These are phyloP conservation scores for Exophiala sideris DNA, from an alignment of 2,329 filamentous ascomycete genomes.

Conservation along the genomic window DNA sequence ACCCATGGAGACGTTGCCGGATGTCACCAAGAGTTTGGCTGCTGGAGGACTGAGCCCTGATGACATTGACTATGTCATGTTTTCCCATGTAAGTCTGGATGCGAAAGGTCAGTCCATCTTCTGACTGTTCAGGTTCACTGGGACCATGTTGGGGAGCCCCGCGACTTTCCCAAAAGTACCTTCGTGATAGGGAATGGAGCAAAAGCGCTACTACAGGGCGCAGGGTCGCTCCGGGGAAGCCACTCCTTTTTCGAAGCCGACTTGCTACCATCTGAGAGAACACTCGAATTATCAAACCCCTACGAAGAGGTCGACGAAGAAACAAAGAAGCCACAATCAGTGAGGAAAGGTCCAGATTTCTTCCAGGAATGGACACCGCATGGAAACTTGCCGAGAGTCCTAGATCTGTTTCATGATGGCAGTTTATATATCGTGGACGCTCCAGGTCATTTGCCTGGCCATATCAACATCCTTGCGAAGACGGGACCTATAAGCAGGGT, in stretches of 20 bases:
- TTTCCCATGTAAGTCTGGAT: slow-evolving; percentile 36
- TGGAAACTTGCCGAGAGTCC: slow-evolving; percentile 19
- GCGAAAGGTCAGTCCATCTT: not conserved
- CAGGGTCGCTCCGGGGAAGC: slow-evolving; percentile 20
- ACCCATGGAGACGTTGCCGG: slow-evolving; percentile 29
- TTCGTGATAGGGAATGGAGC: slow-evolving; percentile 38
- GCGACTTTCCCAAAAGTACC: slow-evolving; percentile 35
- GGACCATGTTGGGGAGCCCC: slow-evolving; percentile 37
- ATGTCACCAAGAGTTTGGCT: slow-evolving; percentile 34
- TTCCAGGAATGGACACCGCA: slow-evolving; percentile 24
- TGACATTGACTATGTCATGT: slow-evolving; percentile 43
- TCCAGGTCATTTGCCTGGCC: slow-evolving; percentile 34
- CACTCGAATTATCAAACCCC: slow-evolving; percentile 26
- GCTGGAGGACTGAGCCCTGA: slow-evolving; percentile 35
- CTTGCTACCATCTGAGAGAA: slow-evolving; percentile 23
- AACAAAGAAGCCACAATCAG: not conserved
- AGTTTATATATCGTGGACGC: slow-evolving; percentile 32
- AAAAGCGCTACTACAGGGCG: slow-evolving; percentile 17
- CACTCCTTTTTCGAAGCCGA: slow-evolving; percentile 31
- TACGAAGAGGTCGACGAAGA: slow-evolving; percentile 14
- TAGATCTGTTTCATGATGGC: slow-evolving; percentile 33
- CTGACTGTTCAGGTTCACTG: slow-evolving; percentile 34
- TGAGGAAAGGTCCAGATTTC: slow-evolving; percentile 16
- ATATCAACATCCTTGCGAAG: slow-evolving; percentile 33
- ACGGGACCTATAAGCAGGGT: slow-evolving; percentile 21